Evolutionary conservation across 1,139 yeast species (phyloP), one percentile per base, ranked within the genome.

Genomic region (Geotrichum klebahnii): DNA sequence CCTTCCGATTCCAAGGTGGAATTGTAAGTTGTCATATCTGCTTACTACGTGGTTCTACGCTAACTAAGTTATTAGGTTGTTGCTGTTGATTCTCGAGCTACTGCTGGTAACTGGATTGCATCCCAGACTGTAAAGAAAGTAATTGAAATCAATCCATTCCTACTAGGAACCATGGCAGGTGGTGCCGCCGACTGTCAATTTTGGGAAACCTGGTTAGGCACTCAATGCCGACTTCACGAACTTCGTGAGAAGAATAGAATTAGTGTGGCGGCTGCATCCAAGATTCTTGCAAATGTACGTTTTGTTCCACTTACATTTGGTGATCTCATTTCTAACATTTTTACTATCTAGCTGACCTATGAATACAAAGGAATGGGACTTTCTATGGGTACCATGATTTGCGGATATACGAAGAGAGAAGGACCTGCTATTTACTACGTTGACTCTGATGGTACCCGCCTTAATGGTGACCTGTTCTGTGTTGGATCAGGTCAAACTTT

Each of bases 101-200:
- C 97, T n/a, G 96, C 95, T 10, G 98, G 98, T 49, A 84, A 85
- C 64, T 92, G 97, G 97, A 84, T 94, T 62, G 98, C 97, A 14
- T 89, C 97, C 23, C 97, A 90, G 69, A 89, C 97, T 1, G 99
- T 92, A 58, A 90, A 92, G 71, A 92, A 92, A 71, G 98, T 92
- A 48, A 90, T 92, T 66, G 92, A 92, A 68, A 92, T 92, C 71
- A 94, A 94, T 69, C 97, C 97, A 48, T 85, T 86, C 65, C 72
- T 92, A 59, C 77, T 92, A 62, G 99, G 99, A 58, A 92, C 99
- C 29, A 83, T 92, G 97, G 99, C 99, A 33, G 99, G 99, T 71
- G 97, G 97, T 74, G 99, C 99, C 47, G 98, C 98, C 24, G 99
- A 92, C 72, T 92, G 99, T 76, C 98, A 94, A 70, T 94, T 77